Evolutionary conservation across 2,329 filamentous ascomycete species (phyloP), one percentile per base, ranked within the genome.

Genomic region (Plenodomus lindquistii): DNA sequence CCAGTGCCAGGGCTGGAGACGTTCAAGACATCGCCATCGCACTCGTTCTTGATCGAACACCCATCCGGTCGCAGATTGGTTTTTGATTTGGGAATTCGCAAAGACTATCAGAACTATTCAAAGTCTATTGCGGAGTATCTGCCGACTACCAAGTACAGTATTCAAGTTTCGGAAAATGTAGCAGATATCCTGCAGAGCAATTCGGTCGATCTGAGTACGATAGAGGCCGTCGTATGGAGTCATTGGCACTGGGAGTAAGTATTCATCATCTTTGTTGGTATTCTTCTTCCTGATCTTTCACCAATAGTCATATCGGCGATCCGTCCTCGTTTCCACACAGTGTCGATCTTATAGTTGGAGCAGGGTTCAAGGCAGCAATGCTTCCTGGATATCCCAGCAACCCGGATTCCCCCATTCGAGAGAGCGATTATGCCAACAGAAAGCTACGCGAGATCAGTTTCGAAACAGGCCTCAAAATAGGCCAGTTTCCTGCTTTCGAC

Each of bases 291-390:
- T 22, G 13, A 15, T 40, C 27, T 31, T 13, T 11, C 11, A 15
- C 2, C 13, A 35, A 40, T 17, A 37, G 35, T 56, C 81, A 84
- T 46, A 77, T 75, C 8, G 82, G 81, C 0, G 76, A 82, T 45
- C 70, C 75, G 0, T 73, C 74, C 0, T 67, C 62, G 0, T 84
- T 84, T 40, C 78, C 79, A 0, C 1, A 55, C 0, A 65, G 55
- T 1, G 80, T 79, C 0, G 71, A 76, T 8, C 56, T 84, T 0
- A 56, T 83, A 24, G 79, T 82, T 3, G 82, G 81, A 0, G 76
- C 80, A 0, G 81, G 81, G 0, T 79, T 82, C 61, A 77, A 75
- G 40, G 50, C 73, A 2, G 62, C 63, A 0, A 74, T 78, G 55
- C 57, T 77, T 2, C 81, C 81, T 0, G 79, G 77, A 1, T 79